Base-by-base conservation (phyloP, 306 rosid species). In the Fragaria vesca region DNA sequence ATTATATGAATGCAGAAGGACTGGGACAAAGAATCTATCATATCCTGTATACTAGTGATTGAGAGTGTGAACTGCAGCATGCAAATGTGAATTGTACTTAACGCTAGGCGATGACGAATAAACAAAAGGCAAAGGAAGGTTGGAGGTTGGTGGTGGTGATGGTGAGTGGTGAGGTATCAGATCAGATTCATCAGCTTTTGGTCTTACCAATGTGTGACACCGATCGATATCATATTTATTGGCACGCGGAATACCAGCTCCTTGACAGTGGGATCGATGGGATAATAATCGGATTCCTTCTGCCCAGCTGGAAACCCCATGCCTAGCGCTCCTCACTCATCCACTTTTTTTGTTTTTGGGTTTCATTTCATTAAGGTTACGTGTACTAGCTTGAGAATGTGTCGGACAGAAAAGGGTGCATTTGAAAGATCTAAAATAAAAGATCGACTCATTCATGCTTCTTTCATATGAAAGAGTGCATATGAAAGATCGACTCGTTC, bases 221-320 rank as follows among this genome's bases (percentile, higher is more conserved):
- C 34, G 66, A 60, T 60, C 60, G 17, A 62, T 62, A 30, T 30
- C 68, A 30, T 62, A 66, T 66, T 66, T 6, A 66, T 66, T 66
- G 47, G 70, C 70, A 36, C 70, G 47, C 70, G 70, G 45, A 36
- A 66, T 16, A 36, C 70, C 70, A 66, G 70, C 70, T 66, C 46
- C 70, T 36, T 66, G 47, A 66, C 70, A 66, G 46, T 65, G 70
- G 70, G 26, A 38, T 38, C 42, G 8, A 36, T 65, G 2, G 70
- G 20, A 34, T 65, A 34, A 18, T 32, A 32, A 36, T 65, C 43
- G 70, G 7, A 65, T 65, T 32, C 46, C 70, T 0, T 17, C 26
- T 20, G 21, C 70, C 24, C 11, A 2, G 70, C 70, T 66, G 70
- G 70, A 34, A 30, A 28, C 68, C 38, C 40, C 45, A 13, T 32